Evolutionary conservation across 805 yeast species (phyloP), one percentile per base, ranked within the genome.

Genomic region (Ogataea polymorpha): DNA sequence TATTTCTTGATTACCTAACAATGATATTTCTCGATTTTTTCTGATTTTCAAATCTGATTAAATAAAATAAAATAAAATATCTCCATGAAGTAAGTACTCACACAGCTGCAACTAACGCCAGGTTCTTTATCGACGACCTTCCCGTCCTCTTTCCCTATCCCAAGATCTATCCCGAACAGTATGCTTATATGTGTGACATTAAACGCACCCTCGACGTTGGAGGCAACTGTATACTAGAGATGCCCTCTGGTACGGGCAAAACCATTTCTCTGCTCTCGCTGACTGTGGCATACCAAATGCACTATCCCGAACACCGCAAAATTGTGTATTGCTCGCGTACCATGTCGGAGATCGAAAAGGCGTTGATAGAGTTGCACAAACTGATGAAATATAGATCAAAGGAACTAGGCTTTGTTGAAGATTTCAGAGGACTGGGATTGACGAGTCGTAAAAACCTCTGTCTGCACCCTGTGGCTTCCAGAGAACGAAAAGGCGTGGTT

Each of bases 201-300:
- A 93, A 93, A 67, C 80, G 82, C 58, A 86, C 97, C 1, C 65
- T 93, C 38, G 99, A 93, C 70, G 96, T 85, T 1, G 98, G 97
- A 2, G 99, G 99, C 10, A 90, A 90, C 59, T 86, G 96, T 65
- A 89, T 93, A 40, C 65, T 93, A 57, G 99, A 93, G 67, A 93
- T 93, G 99, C 99, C 99, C 52, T 93, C 99, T 5, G 99, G 99
- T 4, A 93, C 99, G 3, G 99, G 99, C 31, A 93, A 93, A 62
- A 93, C 99, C 27, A 86, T 93, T 3, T 89, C 98, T 0, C 71
- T 93, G 59, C 70, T 93, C 23, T 88, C 98, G 0, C 66, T 93
- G 32, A 88, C 98, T 0, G 88, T 93, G 33, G 96, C 99, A 11
- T 93, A 93, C 63, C 99, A 93, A 62, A 80, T 87, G 86, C 70